These are phyloP conservation scores for Cladosporium sp. DNA, from an alignment of 2,329 filamentous ascomycete species.

Conservation along the genomic window DNA sequence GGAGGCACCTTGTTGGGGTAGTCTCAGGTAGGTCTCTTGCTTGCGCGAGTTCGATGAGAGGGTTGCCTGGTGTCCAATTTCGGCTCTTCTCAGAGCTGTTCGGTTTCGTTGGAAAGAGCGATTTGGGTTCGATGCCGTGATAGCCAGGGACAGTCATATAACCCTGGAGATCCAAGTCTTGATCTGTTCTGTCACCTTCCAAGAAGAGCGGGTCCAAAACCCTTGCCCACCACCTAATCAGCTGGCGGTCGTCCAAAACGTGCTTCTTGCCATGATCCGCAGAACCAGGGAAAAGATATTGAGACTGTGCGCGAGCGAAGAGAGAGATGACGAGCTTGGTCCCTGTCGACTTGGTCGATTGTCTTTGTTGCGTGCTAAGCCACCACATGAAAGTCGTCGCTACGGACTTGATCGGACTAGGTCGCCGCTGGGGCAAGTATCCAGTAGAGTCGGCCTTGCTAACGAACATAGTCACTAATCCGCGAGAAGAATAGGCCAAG, in stretches of 20 bases:
- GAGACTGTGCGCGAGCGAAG: conserved; percentile 84
- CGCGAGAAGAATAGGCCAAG: conserved; percentile 72
- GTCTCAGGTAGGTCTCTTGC: conserved; percentile 41
- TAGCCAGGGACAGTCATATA: conserved; percentile 85
- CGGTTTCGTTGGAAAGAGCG: conserved; percentile 60
- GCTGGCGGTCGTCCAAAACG: conserved; percentile 78
- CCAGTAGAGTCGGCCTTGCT: conserved; percentile 97
- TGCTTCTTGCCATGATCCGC: conserved; percentile 81
- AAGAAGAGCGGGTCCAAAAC: conserved; percentile 71
- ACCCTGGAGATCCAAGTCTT: conserved; percentile 50
- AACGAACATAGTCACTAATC: conserved; percentile 82
- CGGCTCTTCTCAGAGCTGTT: neutral
- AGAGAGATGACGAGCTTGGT: conserved; percentile 67
- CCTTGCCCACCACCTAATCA: conserved; percentile 95
- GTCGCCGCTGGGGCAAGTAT: conserved; percentile 61
- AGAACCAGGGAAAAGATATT: conserved; percentile 92
- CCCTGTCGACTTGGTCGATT: conserved; percentile 50
- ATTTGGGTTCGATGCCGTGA: conserved; percentile 71
- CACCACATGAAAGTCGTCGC: conserved; percentile 70
- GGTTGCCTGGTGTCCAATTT: conserved; percentile 56
- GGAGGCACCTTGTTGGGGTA: conserved; percentile 70
- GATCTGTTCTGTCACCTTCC: conserved; percentile 11
- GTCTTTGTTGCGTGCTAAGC: conserved; percentile 46
- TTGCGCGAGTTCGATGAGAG: conserved; percentile 68
- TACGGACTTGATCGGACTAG: conserved; percentile 69